Evolutionary conservation across 2,329 filamentous ascomycete species (phyloP).

Genomic region (Monilinia fructicola): DNA sequence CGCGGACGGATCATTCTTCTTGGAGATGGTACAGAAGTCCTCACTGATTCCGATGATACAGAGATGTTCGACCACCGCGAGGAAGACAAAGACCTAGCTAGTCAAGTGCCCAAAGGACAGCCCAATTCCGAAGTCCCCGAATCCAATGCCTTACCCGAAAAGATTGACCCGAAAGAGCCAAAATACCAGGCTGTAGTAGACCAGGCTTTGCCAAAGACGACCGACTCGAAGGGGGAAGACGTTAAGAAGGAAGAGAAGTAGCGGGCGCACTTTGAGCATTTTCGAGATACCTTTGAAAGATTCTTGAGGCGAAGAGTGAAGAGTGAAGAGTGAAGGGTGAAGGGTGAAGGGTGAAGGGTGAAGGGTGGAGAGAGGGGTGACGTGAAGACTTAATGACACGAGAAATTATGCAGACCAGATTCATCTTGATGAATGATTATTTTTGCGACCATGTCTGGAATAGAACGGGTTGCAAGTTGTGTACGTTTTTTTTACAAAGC

Average conservation of each 20-base stretch:
- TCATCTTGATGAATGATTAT: constrained; percentile 32
- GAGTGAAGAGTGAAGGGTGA: background rate
- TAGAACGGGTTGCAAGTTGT: constrained; percentile 29
- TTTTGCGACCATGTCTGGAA: constrained; percentile 32
- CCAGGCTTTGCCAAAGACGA: constrained; percentile 21
- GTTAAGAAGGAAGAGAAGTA: constrained; percentile 16
- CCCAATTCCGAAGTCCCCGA: constrained; percentile 17
- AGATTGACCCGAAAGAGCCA: constrained; percentile 31
- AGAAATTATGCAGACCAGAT: constrained; percentile 24
- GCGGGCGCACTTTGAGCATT: background rate
- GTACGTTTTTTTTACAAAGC: constrained; percentile 27
- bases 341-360: constrained; percentile 5
- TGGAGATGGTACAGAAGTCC: constrained; percentile 89
- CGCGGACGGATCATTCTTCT: constrained; percentile 87
- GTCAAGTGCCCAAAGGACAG: constrained; percentile 72
- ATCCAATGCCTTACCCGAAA: constrained; percentile 25
- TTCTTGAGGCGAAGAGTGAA: constrained; percentile 15
- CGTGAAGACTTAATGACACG: constrained; percentile 23
- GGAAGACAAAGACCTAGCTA: constrained; percentile 78
- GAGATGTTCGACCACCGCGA: constrained; percentile 94
- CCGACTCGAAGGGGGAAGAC: constrained; percentile 4
- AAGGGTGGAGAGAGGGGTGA: constrained; percentile 17
- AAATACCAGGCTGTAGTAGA: constrained; percentile 32
- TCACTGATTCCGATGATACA: constrained; percentile 83
- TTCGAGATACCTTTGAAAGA: constrained; percentile 8